Conservation (phyloP, 2,329 filamentous ascomycete species). For the Microascus cirrosus region DNA sequence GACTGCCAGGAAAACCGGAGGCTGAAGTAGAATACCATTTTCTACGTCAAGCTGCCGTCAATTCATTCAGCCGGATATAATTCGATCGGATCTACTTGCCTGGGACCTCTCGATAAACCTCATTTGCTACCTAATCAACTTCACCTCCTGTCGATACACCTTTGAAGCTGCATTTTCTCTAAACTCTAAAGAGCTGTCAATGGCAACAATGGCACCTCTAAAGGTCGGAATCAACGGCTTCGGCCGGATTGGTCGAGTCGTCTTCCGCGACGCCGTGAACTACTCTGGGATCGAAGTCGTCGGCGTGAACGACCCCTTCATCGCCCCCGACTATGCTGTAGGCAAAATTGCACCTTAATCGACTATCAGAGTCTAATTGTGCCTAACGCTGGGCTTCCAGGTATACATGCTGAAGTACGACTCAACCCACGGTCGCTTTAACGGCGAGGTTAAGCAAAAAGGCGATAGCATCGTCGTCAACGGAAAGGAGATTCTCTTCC, state of each 20-base stretch:
- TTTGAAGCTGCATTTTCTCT: background rate
- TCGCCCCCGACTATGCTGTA: constrained; percentile 95
- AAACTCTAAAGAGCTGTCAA: constrained; percentile 4
- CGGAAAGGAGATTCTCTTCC: constrained; percentile 58
- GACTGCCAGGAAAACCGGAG: no score
- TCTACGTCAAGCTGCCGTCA: no score
- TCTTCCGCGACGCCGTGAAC: constrained; percentile 96
- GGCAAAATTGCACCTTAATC: constrained; percentile 34
- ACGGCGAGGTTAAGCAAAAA: constrained; percentile 71
- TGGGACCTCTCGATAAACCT: no score
- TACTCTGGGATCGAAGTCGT: constrained; percentile 83
- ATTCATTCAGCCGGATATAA: no score
- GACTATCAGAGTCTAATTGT: background rate
- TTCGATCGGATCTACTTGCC: no score
- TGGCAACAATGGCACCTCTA: constrained; percentile 28
- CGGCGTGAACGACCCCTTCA: constrained; percentile 99
- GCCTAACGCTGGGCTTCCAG: constrained; percentile 28
- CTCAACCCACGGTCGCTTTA: constrained; percentile 93
- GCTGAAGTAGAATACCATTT: no score
- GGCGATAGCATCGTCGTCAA: constrained; percentile 71
- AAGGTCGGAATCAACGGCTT: constrained; percentile 99
- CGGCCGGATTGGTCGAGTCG: constrained; percentile 97
- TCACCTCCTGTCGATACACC: background rate
- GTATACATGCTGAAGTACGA: constrained; percentile 99
- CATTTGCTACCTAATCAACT: no score